Conservation (phyloP, 2,329 filamentous ascomycete species). For the Phyllosticta citribraziliensis region DNA sequence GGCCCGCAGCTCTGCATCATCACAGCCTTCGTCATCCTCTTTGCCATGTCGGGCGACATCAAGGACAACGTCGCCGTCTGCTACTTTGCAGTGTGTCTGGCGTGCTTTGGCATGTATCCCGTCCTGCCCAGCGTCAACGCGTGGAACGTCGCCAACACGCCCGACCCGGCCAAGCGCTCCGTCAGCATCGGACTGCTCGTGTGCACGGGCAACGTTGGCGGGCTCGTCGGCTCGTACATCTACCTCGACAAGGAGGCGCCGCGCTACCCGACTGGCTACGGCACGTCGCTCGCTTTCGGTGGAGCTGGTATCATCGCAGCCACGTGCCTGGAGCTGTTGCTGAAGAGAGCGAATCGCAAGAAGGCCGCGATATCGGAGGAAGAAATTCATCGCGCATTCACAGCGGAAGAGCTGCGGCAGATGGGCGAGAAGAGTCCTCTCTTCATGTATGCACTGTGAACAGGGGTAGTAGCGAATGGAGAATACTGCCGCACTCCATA, state of each 20-base stretch:
- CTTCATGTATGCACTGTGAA: too few relatives aligned
- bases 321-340: too few relatives aligned
- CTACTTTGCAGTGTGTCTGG: conserved; percentile 37
- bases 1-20: conserved; percentile 22
- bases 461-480: too few relatives aligned
- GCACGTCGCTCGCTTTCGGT: conserved; percentile 21
- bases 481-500: too few relatives aligned
- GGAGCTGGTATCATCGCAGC: too few relatives aligned
- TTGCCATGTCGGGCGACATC: conserved; percentile 28
- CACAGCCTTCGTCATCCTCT: conserved; percentile 33
- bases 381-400: too few relatives aligned
- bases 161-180: conserved; percentile 21
- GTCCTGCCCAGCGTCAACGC: conserved; percentile 22
- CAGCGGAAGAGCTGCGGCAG: too few relatives aligned
- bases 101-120: conserved; percentile 29
- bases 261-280: conserved; percentile 28
- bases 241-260: conserved; percentile 27
- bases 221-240: conserved; percentile 25
- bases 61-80: conserved; percentile 31
- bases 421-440: too few relatives aligned
- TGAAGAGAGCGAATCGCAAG: too few relatives aligned
- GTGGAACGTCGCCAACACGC: conserved; percentile 23
- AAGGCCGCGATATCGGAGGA: too few relatives aligned
- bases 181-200: conserved; percentile 24
- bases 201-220: conserved; percentile 21